Percentiles rank a stretch among this genome's conserved stretches.
These are phyloP conservation scores for Chenopodium formosanum DNA, from an alignment of 148 eudicot species.

Conservation along the genomic window DNA sequence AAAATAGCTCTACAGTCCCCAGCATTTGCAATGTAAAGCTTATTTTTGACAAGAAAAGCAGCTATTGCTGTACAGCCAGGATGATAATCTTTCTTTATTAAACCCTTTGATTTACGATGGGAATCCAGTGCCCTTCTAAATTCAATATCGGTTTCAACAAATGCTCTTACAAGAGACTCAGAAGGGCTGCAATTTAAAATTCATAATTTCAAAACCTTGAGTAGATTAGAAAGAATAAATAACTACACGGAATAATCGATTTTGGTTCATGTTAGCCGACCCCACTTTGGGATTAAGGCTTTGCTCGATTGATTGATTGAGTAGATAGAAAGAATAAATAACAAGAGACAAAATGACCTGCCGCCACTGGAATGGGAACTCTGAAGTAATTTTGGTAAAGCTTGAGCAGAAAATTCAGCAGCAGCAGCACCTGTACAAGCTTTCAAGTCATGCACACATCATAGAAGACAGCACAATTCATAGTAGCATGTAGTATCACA, in stretches of 20 bases:
- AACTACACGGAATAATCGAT: no score
- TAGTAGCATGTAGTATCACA: neutral
- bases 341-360: conserved; percentile 43
- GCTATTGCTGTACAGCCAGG: conserved; percentile 96
- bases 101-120: conserved; percentile 53
- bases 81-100: conserved; percentile 72
- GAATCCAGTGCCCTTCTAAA: conserved; percentile 60
- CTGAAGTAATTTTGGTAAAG: conserved; percentile 69
- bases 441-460: conserved; percentile 8
- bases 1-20: conserved; percentile 93
- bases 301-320: neutral
- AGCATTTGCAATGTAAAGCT: conserved; percentile 83
- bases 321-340: neutral
- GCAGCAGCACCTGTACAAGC: conserved; percentile 82
- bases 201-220: neutral
- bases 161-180: conserved; percentile 66
- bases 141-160: conserved; percentile 66
- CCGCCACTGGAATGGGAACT: conserved; percentile 31
- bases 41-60: conserved; percentile 63
- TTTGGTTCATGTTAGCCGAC: no score
- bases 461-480: neutral
- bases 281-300: no score
- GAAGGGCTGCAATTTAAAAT: conserved; percentile 47
- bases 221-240: neutral
- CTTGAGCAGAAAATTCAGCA: conserved; percentile 88